phyloP scores from a whole-genome alignment of 495 filamentous ascomycete species.

The Penicillium atrosanguineum region DNA sequence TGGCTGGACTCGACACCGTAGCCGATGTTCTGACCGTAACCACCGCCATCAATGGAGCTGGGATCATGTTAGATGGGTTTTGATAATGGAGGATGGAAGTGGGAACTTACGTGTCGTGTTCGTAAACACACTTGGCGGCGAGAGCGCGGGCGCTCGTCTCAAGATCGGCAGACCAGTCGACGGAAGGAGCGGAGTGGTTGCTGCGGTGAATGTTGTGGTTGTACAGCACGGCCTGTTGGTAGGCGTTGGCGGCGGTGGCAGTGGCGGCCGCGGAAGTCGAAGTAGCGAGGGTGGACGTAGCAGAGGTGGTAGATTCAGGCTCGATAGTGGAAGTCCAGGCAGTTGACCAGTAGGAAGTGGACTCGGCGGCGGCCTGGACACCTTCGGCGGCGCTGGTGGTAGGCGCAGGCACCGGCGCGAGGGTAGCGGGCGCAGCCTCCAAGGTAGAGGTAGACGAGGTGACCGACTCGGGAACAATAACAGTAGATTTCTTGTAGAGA shows the following conservation, averaged over 20 bases:
- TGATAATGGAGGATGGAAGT: not conserved
- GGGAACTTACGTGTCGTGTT: constrained; percentile 69
- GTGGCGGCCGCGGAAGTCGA: constrained; percentile 21
- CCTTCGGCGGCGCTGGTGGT: not conserved
- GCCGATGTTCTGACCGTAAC: constrained; percentile 86
- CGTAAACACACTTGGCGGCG: constrained; percentile 63
- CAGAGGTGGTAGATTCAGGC: constrained; percentile 16
- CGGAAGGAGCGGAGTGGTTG: constrained; percentile 68
- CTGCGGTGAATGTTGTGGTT: constrained; percentile 86
- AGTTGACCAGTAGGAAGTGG: constrained; percentile 14
- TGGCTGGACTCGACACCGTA: constrained; percentile 43
- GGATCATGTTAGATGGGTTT: constrained; percentile 3
- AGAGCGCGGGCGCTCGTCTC: constrained; percentile 57
- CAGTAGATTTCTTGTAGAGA: constrained; percentile 20
- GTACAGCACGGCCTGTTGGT: constrained; percentile 51
- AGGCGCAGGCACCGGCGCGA: constrained; percentile 8
- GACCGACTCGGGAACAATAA: constrained; percentile 15
- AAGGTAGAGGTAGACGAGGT: not conserved
- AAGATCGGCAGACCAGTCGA: constrained; percentile 63
- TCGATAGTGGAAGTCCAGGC: constrained; percentile 23
- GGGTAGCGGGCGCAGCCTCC: too few relatives aligned
- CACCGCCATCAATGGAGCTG: constrained; percentile 52
- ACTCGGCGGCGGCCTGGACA: constrained; percentile 13
- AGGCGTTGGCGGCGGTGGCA: constrained; percentile 29
- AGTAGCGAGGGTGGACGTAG: constrained; percentile 29